Evolutionary conservation across 1,284 basidiomycete species (phyloP), one percentile per base, ranked within the genome.

Genomic region (Microbotryum violaceum): DNA sequence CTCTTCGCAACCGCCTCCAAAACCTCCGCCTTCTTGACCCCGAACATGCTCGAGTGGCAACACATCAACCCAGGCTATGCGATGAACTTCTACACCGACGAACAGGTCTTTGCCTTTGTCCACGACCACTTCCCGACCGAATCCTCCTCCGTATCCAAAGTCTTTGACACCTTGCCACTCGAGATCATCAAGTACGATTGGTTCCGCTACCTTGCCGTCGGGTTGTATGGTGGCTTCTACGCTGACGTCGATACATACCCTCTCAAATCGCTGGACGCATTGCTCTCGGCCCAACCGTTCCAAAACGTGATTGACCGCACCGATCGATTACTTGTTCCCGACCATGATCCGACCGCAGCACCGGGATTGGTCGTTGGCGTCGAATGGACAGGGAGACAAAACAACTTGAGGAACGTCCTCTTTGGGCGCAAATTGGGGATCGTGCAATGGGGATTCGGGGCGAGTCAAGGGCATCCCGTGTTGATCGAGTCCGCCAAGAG

Each of bases 181-280:
- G 31, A 27, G 31, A 63, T 63, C 49, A 49, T 58, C 21, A 20
- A 52, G 27, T 58, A n/a, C 45, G 61, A 63, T 49, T 23, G 55
- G 12, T 48, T 63, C 53, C 56, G 61, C 5, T 48, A 55, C 48
- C 65, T 73, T 18, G 64, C 66, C 20, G 56, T 72, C 18, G 56
- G 70, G n/a, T 55, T 70, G 6, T 60, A 67, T n/a, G 72, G 72
- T 7, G 72, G 72, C 16, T 55, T 70, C 29, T 73, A 73, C 59
- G 70, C 71, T 49, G 72, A 73, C 50, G 68, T 70, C 14, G 72
- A 73, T 46, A 71, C 72, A 4, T 65, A 63, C 6, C 64, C 63
- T 47, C 56, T 73, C n/a, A 61, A 59, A 4, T 62, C 70, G 8
- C 48, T 74, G 23, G 21, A 21, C 12, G 42, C 63, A 10, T 72